A percentile compares a stretch with the other conserved stretches of the same genome.
These are phyloP conservation scores for Cornus florida DNA, from an alignment of 148 eudicot species.

Conservation along the genomic window DNA sequence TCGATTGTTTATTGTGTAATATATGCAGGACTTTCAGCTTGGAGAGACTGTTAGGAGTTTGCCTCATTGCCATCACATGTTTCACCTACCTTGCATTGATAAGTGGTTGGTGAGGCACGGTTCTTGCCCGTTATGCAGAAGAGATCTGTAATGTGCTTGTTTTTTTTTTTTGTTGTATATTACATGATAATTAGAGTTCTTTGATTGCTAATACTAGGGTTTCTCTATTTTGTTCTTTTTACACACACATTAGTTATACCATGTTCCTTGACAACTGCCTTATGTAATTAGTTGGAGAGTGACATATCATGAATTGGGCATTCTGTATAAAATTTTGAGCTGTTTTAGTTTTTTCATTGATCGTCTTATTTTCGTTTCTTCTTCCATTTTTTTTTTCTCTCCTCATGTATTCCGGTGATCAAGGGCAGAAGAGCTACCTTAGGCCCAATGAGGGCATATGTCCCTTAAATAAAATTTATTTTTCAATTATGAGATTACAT, in stretches of 20 bases:
- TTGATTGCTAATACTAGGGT: slow-evolving; percentile 23
- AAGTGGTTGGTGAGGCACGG: slow-evolving; percentile 91
- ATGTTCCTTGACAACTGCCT: background rate
- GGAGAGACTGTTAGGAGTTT: slow-evolving; percentile 83
- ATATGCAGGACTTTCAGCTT: slow-evolving; percentile 76
- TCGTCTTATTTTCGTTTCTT: background rate
- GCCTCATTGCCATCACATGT: slow-evolving; percentile 92
- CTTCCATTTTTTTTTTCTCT: background rate
- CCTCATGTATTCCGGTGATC: background rate
- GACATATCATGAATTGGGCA: slow-evolving; percentile 16
- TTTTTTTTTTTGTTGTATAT: slow-evolving; percentile 28
- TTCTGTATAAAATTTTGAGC: slow-evolving; percentile 29
- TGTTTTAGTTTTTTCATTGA: slow-evolving; percentile 7
- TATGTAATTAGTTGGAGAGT: slow-evolving; percentile 21
- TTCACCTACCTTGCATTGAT: slow-evolving; percentile 96
- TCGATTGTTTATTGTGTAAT: background rate
- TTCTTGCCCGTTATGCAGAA: slow-evolving; percentile 94
- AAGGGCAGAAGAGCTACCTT: background rate
- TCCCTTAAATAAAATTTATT: too few species aligned
- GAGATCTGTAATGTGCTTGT: slow-evolving; percentile 56
- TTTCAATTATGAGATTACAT: too few species aligned
- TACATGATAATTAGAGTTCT: slow-evolving; percentile 8
- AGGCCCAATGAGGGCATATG: too few species aligned
- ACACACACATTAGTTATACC: slow-evolving; percentile 11
- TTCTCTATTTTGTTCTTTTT: slow-evolving; percentile 29